Evolutionary conservation across 768 basidiomycete genomes (phyloP).

Genomic region (Pulveroboletus sp.): DNA sequence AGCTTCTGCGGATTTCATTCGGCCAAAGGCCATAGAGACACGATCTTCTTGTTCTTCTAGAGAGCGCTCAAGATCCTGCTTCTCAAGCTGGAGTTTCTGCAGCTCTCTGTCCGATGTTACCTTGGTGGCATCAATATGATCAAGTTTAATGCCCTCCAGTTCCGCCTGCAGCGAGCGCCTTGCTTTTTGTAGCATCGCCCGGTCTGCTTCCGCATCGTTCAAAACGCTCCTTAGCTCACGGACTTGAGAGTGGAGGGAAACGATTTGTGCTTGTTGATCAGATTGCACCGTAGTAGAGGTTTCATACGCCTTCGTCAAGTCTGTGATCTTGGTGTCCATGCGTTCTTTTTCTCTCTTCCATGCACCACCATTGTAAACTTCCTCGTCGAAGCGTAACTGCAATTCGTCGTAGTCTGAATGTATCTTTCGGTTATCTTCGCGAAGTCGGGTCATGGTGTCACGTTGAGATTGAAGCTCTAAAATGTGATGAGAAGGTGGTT

Average conservation of each 20-base stretch:
- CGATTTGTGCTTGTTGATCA: conserved; percentile 82
- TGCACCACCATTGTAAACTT: conserved; percentile 67
- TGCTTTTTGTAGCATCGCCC: conserved; percentile 74
- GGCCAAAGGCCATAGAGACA: conserved; percentile 63
- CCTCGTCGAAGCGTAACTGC: conserved; percentile 70
- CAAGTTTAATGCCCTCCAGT: conserved; percentile 74
- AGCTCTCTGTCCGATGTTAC: conserved; percentile 69
- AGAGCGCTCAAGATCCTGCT: conserved; percentile 74
- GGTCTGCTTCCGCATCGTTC: conserved; percentile 82
- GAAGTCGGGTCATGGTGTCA: conserved; percentile 67
- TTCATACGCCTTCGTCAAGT: conserved; percentile 73
- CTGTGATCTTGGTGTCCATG: conserved; percentile 74
- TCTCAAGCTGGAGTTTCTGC: conserved; percentile 71
- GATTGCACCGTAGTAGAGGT: conserved; percentile 63
- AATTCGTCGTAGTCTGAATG: conserved; percentile 74
- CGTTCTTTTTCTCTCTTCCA: conserved; percentile 90
- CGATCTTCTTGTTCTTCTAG: conserved; percentile 77
- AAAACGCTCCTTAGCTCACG: conserved; percentile 75
- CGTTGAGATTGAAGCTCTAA: conserved; percentile 74
- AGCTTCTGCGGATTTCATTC: conserved; percentile 77
- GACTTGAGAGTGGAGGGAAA: conserved; percentile 79
- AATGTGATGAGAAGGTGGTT: conserved; percentile 4
- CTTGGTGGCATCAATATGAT: conserved; percentile 64
- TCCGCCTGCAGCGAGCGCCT: conserved; percentile 76
- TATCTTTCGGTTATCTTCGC: conserved; percentile 75